Conservation (phyloP, 148 eudicot species). For the Diospyros kaki region DNA sequence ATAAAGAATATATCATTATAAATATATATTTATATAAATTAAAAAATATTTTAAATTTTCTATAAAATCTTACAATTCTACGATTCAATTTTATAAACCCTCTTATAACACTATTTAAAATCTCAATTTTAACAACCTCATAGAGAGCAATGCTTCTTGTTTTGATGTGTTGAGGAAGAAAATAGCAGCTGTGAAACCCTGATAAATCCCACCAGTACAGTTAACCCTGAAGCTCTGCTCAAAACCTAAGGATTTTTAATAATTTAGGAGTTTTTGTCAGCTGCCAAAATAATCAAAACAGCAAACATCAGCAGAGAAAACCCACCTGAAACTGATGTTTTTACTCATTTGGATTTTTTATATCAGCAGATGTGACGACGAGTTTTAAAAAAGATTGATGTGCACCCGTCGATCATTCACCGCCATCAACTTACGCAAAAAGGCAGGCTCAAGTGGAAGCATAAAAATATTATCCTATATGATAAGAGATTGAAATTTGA, state of each 20-base stretch:
- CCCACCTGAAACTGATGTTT: not conserved
- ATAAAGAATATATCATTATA: too few relatives aligned
- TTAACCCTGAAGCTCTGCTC: not conserved
- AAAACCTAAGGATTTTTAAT: not conserved
- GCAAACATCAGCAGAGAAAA: not conserved
- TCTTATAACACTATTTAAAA: too few relatives aligned
- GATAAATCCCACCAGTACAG: not conserved
- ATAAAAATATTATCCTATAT: not conserved
- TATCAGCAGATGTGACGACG: not conserved
- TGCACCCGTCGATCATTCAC: not conserved
- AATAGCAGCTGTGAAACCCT: not conserved
- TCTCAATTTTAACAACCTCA: too few relatives aligned
- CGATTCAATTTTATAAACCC: too few relatives aligned
- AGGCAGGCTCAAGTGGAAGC: not conserved
- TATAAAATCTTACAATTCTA: too few relatives aligned
- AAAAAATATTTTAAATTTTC: too few relatives aligned
- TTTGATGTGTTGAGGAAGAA: not conserved
- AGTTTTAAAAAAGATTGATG: not conserved
- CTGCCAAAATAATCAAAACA: conserved; percentile 3
- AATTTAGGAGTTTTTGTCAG: conserved; percentile 1
- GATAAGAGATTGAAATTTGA: not conserved
- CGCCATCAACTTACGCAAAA: conserved; percentile 2
- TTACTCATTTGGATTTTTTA: not conserved
- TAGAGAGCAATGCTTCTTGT: too few relatives aligned
- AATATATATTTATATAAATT: too few relatives aligned